Evolutionary conservation across 208 protist species (phyloP).

Genomic region (Wallacemonas sp.): DNA sequence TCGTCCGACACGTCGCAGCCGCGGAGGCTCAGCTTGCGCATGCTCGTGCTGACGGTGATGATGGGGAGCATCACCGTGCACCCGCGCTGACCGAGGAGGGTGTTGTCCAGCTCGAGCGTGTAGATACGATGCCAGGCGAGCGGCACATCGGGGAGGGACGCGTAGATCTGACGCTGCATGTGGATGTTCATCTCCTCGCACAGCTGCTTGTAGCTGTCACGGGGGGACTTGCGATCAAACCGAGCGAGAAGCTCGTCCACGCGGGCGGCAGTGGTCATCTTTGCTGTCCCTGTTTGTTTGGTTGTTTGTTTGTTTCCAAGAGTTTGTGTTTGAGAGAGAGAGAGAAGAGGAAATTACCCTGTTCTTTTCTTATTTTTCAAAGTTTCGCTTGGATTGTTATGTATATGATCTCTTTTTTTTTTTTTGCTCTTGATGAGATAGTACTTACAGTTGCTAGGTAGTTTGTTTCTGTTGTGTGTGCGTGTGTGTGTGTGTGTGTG

Average conservation of each 20-base stretch:
- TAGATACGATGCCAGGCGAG: constrained; percentile 69
- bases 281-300: background rate
- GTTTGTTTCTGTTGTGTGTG: no score
- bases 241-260: constrained; percentile 69
- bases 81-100: constrained; percentile 66
- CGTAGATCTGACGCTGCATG: constrained; percentile 58
- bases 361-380: no score
- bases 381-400: no score
- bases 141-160: constrained; percentile 56
- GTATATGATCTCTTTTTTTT: no score
- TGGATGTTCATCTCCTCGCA: constrained; percentile 74
- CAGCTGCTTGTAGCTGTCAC: constrained; percentile 74
- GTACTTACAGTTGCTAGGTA: no score
- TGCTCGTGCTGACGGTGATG: constrained; percentile 63
- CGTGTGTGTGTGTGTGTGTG: no score
- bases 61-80: constrained; percentile 81
- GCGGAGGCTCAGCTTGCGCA: constrained; percentile 64
- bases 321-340: background rate
- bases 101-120: constrained; percentile 55
- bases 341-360: no score
- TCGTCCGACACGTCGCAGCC: constrained; percentile 74
- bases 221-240: constrained; percentile 79
- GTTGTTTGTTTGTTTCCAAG: background rate
- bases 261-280: constrained; percentile 76
- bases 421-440: no score